Evolutionary conservation across 495 filamentous ascomycete species (phyloP).

Genomic region (Aspergillus sclerotiicarbonarius): DNA sequence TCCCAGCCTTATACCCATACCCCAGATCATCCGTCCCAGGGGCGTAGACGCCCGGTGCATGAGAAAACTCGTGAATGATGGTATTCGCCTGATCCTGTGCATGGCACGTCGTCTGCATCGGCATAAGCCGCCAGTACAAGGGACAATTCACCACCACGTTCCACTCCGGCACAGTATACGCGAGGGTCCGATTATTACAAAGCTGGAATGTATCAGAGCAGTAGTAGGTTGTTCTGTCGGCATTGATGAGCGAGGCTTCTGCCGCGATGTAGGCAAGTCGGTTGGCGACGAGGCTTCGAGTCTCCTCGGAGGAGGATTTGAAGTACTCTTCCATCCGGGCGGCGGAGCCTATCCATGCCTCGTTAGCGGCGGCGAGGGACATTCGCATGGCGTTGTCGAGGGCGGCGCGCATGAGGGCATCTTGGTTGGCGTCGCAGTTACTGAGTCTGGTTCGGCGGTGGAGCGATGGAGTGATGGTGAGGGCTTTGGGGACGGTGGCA

Average conservation of each 20-base stretch:
- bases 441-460: constrained; percentile 49
- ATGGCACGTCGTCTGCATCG: constrained; percentile 49
- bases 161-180: constrained; percentile 53
- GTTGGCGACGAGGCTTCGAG: constrained; percentile 48
- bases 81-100: constrained; percentile 60
- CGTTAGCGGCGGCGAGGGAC: constrained; percentile 52
- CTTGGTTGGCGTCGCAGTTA: constrained; percentile 47
- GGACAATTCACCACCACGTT: constrained; percentile 57
- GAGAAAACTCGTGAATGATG: constrained; percentile 61
- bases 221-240: constrained; percentile 47
- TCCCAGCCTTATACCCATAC: constrained; percentile 57
- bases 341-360: constrained; percentile 47
- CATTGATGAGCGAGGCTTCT: constrained; percentile 47
- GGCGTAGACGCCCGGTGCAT: constrained; percentile 53
- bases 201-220: constrained; percentile 50
- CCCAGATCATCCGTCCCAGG: constrained; percentile 57
- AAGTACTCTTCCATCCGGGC: constrained; percentile 60
- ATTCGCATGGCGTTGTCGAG: constrained; percentile 50
- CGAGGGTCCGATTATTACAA: constrained; percentile 52
- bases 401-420: constrained; percentile 41
- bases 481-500: constrained; percentile 28
- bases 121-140: constrained; percentile 52
- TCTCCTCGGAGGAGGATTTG: constrained; percentile 49
- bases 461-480: constrained; percentile 43
- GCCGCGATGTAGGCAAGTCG: constrained; percentile 50